These are phyloP conservation scores for Aquilaria yunnanensis DNA, from an alignment of 345 rosid genomes.

Conservation along the genomic window DNA sequence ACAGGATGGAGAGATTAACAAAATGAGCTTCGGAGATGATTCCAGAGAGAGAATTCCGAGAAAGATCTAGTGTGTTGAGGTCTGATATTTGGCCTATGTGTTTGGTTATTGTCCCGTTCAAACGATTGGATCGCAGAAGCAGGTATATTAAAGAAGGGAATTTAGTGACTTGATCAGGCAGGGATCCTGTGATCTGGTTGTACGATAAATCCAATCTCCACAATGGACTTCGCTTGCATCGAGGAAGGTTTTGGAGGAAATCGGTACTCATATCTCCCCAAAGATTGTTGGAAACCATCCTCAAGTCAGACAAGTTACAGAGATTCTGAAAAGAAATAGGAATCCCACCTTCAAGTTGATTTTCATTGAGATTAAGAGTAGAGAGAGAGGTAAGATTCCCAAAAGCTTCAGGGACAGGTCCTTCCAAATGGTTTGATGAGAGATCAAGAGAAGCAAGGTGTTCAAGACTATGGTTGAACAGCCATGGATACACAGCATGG, in stretches of 20 bases:
- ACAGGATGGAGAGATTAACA: conserved; percentile 15
- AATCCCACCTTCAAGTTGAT: conserved; percentile 15
- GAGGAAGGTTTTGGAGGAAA: not conserved
- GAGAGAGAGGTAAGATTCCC: not conserved
- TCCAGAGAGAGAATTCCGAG: conserved; percentile 19
- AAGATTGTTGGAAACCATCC: not conserved
- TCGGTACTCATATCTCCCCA: not conserved
- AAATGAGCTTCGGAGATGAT: conserved; percentile 20
- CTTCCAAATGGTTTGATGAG: not conserved
- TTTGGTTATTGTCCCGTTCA: conserved; percentile 11
- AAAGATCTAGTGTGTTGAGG: conserved; percentile 8
- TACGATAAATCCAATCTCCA: not conserved
- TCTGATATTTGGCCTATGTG: conserved; percentile 7
- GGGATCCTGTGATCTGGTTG: conserved; percentile 5
- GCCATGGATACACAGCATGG: not conserved
- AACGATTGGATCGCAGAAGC: not conserved
- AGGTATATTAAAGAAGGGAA: conserved; percentile 2
- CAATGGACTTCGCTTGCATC: not conserved
- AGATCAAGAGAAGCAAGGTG: not conserved
- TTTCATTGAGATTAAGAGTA: not conserved
- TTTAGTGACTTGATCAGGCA: not conserved
- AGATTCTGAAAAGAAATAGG: conserved; percentile 13
- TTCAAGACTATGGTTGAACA: not conserved
- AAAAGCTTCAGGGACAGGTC: not conserved
- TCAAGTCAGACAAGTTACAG: not conserved